phyloP scores from a whole-genome alignment of 805 yeast species.

The Yarrowia sp. region DNA sequence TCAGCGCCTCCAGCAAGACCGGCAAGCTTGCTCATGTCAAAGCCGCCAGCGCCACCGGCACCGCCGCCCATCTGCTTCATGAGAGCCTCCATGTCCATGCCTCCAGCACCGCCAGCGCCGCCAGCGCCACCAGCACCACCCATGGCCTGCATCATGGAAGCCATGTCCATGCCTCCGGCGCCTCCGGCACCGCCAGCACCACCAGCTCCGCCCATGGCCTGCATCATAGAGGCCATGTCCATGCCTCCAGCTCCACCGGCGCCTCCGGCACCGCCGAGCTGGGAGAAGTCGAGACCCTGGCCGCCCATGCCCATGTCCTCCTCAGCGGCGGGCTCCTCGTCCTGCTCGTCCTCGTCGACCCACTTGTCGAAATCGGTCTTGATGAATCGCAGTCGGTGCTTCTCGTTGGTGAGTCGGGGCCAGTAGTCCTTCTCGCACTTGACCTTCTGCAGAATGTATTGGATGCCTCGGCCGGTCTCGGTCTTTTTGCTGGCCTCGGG shows the following conservation, averaged over 20 bases:
- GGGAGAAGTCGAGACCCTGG: slow-evolving; percentile 42
- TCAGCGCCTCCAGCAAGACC: slow-evolving; percentile 30
- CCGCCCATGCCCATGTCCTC: slow-evolving; percentile 41
- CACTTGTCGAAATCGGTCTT: slow-evolving; percentile 96
- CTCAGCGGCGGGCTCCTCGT: slow-evolving; percentile 54
- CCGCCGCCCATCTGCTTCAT: slow-evolving; percentile 31
- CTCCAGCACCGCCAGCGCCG: slow-evolving; percentile 32
- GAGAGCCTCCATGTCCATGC: slow-evolving; percentile 28
- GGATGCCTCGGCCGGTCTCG: slow-evolving; percentile 61
- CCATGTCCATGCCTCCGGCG: slow-evolving; percentile 29
- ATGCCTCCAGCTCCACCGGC: slow-evolving; percentile 32
- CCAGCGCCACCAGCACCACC: slow-evolving; percentile 34
- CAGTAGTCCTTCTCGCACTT: slow-evolving; percentile 72
- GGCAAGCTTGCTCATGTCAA: slow-evolving; percentile 35
- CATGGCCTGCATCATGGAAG: slow-evolving; percentile 27
- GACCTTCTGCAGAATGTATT: slow-evolving; percentile 68
- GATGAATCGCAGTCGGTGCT: slow-evolving; percentile 71
- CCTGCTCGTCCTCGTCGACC: slow-evolving; percentile 99
- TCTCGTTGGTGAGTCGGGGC: slow-evolving; percentile 93
- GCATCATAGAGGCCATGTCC: slow-evolving; percentile 28
- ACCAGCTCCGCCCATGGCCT: slow-evolving; percentile 31
- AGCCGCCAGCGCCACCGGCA: slow-evolving; percentile 36
- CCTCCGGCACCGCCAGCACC: slow-evolving; percentile 35
- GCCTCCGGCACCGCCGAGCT: slow-evolving; percentile 45
- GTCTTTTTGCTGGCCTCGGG: slow-evolving; percentile 58